These are phyloP conservation scores for Podila minutissima DNA, from an alignment of 192 early-diverging fungal species.

Conservation along the genomic window DNA sequence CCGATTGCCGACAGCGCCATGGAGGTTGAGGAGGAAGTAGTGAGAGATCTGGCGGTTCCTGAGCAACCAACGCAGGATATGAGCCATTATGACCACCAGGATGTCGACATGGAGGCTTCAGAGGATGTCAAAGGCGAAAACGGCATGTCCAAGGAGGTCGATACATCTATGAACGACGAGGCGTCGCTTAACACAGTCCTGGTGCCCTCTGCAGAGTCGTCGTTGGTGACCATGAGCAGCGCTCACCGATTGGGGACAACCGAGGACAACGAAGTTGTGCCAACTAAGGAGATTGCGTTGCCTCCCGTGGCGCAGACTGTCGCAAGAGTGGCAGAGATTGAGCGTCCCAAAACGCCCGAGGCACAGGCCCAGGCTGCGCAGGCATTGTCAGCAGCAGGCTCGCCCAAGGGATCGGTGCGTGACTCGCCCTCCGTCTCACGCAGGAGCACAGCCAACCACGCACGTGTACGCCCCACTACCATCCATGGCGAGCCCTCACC, in stretches of 20 bases:
- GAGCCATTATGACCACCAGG: neutral
- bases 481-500: slow-evolving; percentile 46
- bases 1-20: slow-evolving; percentile 30
- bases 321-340: neutral
- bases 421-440: slow-evolving; percentile 28
- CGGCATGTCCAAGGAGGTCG: neutral
- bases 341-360: slow-evolving; percentile 3
- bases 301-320: neutral
- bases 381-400: neutral
- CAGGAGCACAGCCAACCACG: slow-evolving; percentile 9
- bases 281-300: neutral
- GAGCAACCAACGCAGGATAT: neutral
- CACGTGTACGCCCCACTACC: slow-evolving; percentile 29
- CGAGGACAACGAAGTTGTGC: neutral
- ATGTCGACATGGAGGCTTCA: neutral
- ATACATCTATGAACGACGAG: neutral
- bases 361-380: neutral
- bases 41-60: neutral
- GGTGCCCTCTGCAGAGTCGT: neutral
- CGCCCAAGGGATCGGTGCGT: slow-evolving; percentile 6
- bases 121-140: slow-evolving; percentile 4
- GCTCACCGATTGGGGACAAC: neutral
- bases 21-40: slow-evolving; percentile 13
- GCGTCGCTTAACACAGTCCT: neutral
- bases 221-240: slow-evolving; percentile 2